These are phyloP conservation scores for Gnaphalium uliginosum DNA, from an alignment of 129 eudicot species.

Conservation along the genomic window DNA sequence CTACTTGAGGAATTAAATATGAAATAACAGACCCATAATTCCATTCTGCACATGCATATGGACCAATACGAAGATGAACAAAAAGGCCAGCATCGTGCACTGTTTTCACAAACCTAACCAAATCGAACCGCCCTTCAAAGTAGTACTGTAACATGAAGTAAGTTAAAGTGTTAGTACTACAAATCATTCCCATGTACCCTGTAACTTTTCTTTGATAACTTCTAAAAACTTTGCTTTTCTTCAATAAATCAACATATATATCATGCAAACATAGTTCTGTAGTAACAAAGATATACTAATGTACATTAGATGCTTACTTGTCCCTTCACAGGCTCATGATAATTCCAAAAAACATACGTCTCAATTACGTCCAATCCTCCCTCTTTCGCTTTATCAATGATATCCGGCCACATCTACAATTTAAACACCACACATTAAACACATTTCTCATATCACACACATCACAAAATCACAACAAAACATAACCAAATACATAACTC, in stretches of 20 bases:
- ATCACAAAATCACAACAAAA: not conserved
- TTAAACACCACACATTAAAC: conserved; percentile 18
- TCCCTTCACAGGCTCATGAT: conserved; percentile 80
- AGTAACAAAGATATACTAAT: too few species aligned
- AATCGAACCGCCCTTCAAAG: conserved; percentile 74
- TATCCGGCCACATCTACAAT: conserved; percentile 69
- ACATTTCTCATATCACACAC: conserved; percentile 12
- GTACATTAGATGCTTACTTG: too few species aligned
- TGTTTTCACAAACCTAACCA: conserved; percentile 66
- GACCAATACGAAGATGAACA: conserved; percentile 82
- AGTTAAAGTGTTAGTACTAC: not conserved
- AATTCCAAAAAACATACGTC: conserved; percentile 82
- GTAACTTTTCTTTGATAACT: too few species aligned
- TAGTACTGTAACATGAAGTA: conserved; percentile 50
- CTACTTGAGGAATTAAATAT: too few species aligned
- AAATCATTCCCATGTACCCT: too few species aligned
- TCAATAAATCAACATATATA: too few species aligned
- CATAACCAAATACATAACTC: conserved; percentile 28
- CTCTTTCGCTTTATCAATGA: conserved; percentile 66
- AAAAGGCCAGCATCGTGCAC: conserved; percentile 78
- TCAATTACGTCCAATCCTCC: conserved; percentile 86
- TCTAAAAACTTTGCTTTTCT: too few species aligned
- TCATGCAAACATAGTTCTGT: too few species aligned
- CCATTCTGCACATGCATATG: conserved; percentile 92
- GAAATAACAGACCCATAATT: conserved; percentile 79